Base-by-base conservation (phyloP, 768 basidiomycete genomes). In the Suillus plorans region DNA sequence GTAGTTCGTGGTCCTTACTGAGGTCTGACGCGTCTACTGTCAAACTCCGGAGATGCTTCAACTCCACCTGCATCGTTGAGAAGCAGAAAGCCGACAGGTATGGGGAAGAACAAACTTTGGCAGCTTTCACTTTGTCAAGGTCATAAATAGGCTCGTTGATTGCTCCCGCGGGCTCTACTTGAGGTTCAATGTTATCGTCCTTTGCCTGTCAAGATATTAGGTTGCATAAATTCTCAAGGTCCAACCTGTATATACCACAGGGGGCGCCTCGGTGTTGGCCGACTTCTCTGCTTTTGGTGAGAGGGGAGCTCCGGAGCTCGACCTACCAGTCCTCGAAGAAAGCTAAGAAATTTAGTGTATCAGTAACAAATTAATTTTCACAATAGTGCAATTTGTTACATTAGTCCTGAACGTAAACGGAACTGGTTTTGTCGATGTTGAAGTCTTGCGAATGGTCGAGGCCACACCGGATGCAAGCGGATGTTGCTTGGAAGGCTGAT, bases 1-100 rank as follows among this genome's bases (percentile, higher is more conserved):
- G 22, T 7, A 62, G 13, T 56, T 62, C 55, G 18, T 62, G 55
- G 16, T 62, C 36, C 16, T 53, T 62, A 37, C 61, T 62, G 36
- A 59, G 61, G 36, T 62, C 61, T 20, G 18, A 31, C 9, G 22
- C 28, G 2, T 34, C 61, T 28, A 41, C 22, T 25, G 25, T 52
- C 16, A 18, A 25, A 39, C 41, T 14, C n/a, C 5, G 36, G 28
- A 62, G 61, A 22, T 62, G 47, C 47, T 62, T 62, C 25, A 62
- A 53, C 36, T 62, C 61, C 34, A 62, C 55, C 61, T 62, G 22
- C 37, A 58, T 37, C 16, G 37, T 14, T 37, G 36, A 56, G n/a
- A 62, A 53, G 37, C 18, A 59, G 4, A 22, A 37, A 28, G 9
- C 55, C 2, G 18, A 4, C 10, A 31, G 31, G 18, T 56, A 59